Evolutionary conservation across 2,329 filamentous ascomycete species (phyloP).

Genomic region (Hypoxylon sp.): DNA sequence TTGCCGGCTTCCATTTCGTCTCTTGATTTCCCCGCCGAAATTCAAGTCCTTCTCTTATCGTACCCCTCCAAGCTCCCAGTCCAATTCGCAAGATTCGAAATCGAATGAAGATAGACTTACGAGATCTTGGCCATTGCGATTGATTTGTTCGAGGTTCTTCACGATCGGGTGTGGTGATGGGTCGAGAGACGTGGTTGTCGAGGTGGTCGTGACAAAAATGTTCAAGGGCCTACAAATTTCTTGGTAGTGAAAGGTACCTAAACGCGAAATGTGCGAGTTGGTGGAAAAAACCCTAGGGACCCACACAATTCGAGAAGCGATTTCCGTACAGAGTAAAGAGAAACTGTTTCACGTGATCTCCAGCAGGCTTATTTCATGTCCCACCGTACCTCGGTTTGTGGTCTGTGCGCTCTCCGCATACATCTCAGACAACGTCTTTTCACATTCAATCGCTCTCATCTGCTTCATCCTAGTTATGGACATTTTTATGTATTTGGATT

Average conservation of each 20-base stretch:
- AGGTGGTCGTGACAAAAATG: conserved; percentile 37
- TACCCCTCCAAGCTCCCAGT: conserved; percentile 25
- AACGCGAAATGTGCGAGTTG: conserved; percentile 41
- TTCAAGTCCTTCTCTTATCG: conserved; percentile 27
- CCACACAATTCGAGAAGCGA: conserved; percentile 41
- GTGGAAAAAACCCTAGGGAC: conserved; percentile 45
- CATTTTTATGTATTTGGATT: too few relatives aligned
- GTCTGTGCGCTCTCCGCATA: too few relatives aligned
- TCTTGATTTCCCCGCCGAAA: conserved; percentile 34
- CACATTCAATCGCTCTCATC: too few relatives aligned
- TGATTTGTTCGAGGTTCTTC: conserved; percentile 37
- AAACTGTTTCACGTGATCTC: conserved; percentile 24
- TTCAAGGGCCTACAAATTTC: conserved; percentile 42
- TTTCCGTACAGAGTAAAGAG: conserved; percentile 28
- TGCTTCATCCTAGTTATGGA: too few relatives aligned
- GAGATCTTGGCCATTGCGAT: conserved; percentile 53
- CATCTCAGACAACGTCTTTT: too few relatives aligned
- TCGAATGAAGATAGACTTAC: conserved; percentile 47
- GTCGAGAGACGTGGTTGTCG: conserved; percentile 29
- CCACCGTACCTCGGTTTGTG: neutral
- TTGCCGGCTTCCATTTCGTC: neutral
- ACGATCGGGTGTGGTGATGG: conserved; percentile 38
- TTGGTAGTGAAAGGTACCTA: conserved; percentile 25
- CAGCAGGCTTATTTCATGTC: neutral
- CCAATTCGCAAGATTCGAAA: conserved; percentile 28